A percentile compares a stretch with the other conserved stretches of the same genome.
Conservation (phyloP, 2,329 filamentous ascomycete genomes). For the Penicillium freii region DNA sequence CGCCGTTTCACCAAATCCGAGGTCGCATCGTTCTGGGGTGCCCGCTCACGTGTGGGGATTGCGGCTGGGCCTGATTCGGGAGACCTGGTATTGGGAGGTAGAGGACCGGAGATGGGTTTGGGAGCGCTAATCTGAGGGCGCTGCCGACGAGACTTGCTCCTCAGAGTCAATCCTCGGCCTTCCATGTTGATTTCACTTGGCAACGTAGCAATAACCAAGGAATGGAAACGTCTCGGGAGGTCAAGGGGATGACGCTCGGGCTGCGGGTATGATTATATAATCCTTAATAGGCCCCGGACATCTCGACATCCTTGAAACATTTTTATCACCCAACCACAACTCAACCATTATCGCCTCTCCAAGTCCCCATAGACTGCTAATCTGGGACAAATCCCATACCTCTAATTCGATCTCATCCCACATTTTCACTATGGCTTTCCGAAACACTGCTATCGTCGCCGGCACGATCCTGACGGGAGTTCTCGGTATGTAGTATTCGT, state of each 20-base stretch:
- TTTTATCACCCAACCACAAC: constrained; percentile 6
- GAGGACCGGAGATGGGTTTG: constrained; percentile 52
- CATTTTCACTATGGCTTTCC: constrained; percentile 6
- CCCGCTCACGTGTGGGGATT: constrained; percentile 39
- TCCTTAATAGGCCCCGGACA: neutral
- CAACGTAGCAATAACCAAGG: constrained; percentile 9
- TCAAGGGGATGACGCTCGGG: constrained; percentile 9
- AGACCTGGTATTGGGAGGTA: constrained; percentile 38
- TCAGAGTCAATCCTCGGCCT: constrained; percentile 59
- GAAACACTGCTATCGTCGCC: constrained; percentile 55
- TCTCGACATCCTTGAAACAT: constrained; percentile 7
- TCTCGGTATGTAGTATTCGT: constrained; percentile 44
- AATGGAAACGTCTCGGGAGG: constrained; percentile 2
- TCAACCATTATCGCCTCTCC: constrained; percentile 1
- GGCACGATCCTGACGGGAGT: constrained; percentile 59
- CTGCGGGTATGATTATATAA: constrained; percentile 4
- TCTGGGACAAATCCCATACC: neutral
- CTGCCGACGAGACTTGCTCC: constrained; percentile 56
- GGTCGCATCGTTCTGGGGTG: constrained; percentile 53
- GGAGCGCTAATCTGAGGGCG: constrained; percentile 60
- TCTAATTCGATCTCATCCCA: neutral
- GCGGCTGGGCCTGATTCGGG: constrained; percentile 34
- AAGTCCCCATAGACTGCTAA: neutral
- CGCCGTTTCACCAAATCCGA: constrained; percentile 87
- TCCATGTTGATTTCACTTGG: constrained; percentile 44